Evolutionary conservation across 2,329 filamentous ascomycete genomes (phyloP), one percentile per base, ranked within the genome.

Genomic region (Neophaeococcomyces mojaviensis): DNA sequence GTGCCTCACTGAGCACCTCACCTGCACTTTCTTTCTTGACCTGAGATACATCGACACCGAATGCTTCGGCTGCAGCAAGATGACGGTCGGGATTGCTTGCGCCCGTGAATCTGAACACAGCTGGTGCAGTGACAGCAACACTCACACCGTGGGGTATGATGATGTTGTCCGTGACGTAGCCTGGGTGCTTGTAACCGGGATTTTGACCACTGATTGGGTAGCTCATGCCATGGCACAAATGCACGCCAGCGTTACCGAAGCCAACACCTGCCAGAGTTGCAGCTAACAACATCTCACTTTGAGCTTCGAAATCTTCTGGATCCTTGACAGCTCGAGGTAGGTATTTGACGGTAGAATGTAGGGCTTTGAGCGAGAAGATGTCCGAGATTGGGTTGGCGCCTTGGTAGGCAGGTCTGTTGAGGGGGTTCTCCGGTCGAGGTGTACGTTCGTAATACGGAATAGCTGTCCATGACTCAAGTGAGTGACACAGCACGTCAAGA

Each of bases 171-270:
- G 94, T 81, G 2, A 82, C 71, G 65, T 98, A 98, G n/a, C 92
- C 92, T 0, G 76, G 66, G 62, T 98, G 92, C 58, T 81, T 82
- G 68, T 97, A 97, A 4, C 84, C 83, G 0, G 86, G 87, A 63
- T 98, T 98, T 63, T 96, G 89, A 24, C 88, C 87, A 0, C 88
- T 94, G 60, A 98, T 95, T 15, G 92, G 92, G 61, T 98, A 98
- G 19, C 86, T 94, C 90, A 98, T 97, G 62, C 90, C 83, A 62
- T 87, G 83, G 64, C 83, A 87, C 8, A 87, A 73, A 68, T 98
- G 92, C 2, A 98, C 92, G 40, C 94, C 92, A 1, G 94, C 94
- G 59, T 98, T 98, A 16, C 94, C 92, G 64, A 98, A 98, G 0
- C 92, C 92, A 2, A 98, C 88, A 37, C 92, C 92, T 0, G 94